Base-by-base conservation (phyloP, 1,284 basidiomycete species). In the Tremellales sp. region DNA sequence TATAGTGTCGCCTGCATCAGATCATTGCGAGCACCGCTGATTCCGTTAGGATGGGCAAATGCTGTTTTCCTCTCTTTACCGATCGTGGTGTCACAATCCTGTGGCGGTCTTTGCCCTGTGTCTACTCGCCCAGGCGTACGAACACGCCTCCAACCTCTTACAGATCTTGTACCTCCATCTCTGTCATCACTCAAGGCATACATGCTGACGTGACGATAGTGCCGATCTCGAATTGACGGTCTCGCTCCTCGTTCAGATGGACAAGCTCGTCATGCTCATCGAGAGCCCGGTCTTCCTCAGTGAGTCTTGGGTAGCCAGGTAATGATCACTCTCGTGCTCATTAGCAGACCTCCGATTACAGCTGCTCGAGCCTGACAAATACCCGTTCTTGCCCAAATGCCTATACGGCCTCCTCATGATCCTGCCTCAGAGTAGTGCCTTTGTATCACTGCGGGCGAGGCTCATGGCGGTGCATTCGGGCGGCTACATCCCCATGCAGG, bases 241-340 rank as follows among this genome's bases (percentile, higher is more conserved):
- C 3, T 84, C 84, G 22, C 82, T 98, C 65, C 79, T 98, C 15
- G 91, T 99, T 2, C 96, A 99, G 67, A 86, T 98, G 29, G 96
- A 98, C 76, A 97, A 97, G 72, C 82, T 99, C 5, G 94, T 99
- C 12, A 94, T 98, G 73, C 79, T 99, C 7, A 92, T 99, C 52
- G 96, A 99, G 73, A 93, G 89, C 4, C 96, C 96, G 0, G 92
- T 98, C 6, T 99, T 98, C 70, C 98, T 94, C 36, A 93, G 92
- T 91, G 62, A 61, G 82, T 75, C 11, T 21, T 11, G 8, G 0
- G 10, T 15, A 35, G 19, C 36, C 19, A n/a, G n/a, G 10, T n/a
- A 10, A n/a, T 7, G 29, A 31, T 15, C 29, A 40, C 15, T 46
- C 29, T 1, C 4, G n/a, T 33, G 13, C 26, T 51, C 26, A 40